Evolutionary conservation across 1,284 basidiomycete species (phyloP).

Genomic region (Apiotrichum gracile): DNA sequence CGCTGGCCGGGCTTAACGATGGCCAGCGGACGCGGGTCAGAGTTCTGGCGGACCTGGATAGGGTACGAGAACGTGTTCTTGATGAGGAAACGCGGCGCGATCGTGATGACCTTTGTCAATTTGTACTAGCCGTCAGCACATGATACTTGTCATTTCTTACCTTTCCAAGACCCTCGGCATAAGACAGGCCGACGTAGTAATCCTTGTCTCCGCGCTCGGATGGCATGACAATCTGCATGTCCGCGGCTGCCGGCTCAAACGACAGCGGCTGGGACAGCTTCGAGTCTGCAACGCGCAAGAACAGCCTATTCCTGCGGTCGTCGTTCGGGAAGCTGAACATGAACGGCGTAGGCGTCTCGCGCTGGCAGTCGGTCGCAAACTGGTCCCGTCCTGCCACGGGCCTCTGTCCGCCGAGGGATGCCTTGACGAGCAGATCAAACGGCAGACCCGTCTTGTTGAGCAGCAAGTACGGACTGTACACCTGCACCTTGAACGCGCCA

Average conservation of each 20-base stretch:
- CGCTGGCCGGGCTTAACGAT: constrained; percentile 62
- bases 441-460: constrained; percentile 90
- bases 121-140: constrained; percentile 60
- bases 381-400: constrained; percentile 75
- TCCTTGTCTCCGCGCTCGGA: constrained; percentile 66
- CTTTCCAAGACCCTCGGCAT: constrained; percentile 87
- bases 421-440: constrained; percentile 70
- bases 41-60: constrained; percentile 80
- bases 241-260: constrained; percentile 85
- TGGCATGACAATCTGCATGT: constrained; percentile 73
- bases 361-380: constrained; percentile 49
- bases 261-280: constrained; percentile 84
- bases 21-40: constrained; percentile 51
- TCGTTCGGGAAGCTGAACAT: constrained; percentile 80
- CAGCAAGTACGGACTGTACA: constrained; percentile 87
- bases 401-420: constrained; percentile 64
- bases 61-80: constrained; percentile 70
- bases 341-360: constrained; percentile 63
- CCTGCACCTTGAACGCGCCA: constrained; percentile 96
- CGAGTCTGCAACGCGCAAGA: constrained; percentile 79
- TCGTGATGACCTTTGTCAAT: constrained; percentile 86
- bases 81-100: constrained; percentile 85
- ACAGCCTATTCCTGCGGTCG: constrained; percentile 76
- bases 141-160: constrained; percentile 23
- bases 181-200: constrained; percentile 82